phyloP scores from a whole-genome alignment of 352 stramenopile species.

The Halophytophthora batemanensis region DNA sequence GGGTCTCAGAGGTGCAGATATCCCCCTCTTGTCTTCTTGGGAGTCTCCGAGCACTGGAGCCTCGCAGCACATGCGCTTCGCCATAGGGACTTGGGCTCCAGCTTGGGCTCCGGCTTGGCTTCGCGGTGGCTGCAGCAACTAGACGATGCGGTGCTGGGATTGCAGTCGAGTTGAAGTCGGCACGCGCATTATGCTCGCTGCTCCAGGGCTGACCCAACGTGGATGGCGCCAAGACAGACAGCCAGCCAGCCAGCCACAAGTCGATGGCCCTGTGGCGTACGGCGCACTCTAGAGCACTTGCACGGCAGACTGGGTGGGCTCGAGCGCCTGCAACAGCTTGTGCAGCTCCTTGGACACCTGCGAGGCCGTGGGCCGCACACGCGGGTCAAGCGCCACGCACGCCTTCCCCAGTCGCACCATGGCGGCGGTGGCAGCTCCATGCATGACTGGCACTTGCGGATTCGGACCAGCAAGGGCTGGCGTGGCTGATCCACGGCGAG shows the following conservation, averaged over 20 bases:
- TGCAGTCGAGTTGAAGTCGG: background rate
- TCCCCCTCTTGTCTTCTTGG: too few relatives aligned
- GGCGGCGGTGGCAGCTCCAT: slow-evolving; percentile 10
- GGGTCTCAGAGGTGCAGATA: background rate
- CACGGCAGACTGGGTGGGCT: slow-evolving; percentile 2
- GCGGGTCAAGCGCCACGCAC: slow-evolving; percentile 46
- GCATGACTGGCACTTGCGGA: slow-evolving; percentile 8
- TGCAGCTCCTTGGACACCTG: slow-evolving; percentile 39
- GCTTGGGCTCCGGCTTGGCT: background rate
- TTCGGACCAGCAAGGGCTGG: background rate
- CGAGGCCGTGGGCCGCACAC: slow-evolving; percentile 33
- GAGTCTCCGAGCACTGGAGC: too few relatives aligned
- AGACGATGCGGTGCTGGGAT: too few relatives aligned
- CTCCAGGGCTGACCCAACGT: background rate
- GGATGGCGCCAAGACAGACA: too few relatives aligned
- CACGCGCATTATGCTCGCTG: background rate
- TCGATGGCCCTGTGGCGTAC: background rate
- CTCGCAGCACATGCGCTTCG: background rate
- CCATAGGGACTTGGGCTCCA: too few relatives aligned
- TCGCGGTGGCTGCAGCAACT: background rate
- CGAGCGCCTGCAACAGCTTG: slow-evolving; percentile 20
- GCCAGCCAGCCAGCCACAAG: too few relatives aligned
- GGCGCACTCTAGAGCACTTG: slow-evolving; percentile 17
- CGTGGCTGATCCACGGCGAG: background rate
- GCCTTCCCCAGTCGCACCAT: slow-evolving; percentile 34